These are phyloP conservation scores for Cryptococcus sp. DNA, from an alignment of 1,284 basidiomycete genomes.

Conservation along the genomic window DNA sequence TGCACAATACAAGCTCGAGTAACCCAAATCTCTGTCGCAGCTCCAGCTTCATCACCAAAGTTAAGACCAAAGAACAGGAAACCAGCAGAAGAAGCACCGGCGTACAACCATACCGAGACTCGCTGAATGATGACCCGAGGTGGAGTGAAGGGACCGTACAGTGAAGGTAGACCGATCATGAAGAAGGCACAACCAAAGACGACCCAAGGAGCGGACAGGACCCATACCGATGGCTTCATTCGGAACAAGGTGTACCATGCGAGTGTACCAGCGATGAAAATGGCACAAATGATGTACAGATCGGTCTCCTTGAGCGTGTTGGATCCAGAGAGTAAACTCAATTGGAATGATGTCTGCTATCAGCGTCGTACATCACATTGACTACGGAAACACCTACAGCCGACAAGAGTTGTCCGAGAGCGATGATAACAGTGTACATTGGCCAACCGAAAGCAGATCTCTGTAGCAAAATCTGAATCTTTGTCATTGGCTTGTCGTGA, in stretches of 20 bases:
- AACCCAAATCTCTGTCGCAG: conserved; percentile 87
- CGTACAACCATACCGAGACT: conserved; percentile 79
- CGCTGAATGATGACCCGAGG: conserved; percentile 66
- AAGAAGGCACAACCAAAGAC: conserved; percentile 86
- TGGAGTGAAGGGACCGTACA: conserved; percentile 59
- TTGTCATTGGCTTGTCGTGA: conserved; percentile 62
- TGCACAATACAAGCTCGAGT: conserved; percentile 84
- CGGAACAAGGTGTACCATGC: conserved; percentile 90
- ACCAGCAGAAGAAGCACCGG: conserved; percentile 78
- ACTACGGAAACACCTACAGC: conserved; percentile 55
- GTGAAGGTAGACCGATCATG: conserved; percentile 77
- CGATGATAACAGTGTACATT: conserved; percentile 81
- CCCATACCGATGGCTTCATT: conserved; percentile 78
- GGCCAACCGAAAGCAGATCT: conserved; percentile 78
- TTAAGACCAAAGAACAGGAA: conserved; percentile 92
- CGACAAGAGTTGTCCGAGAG: conserved; percentile 64
- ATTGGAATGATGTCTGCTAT: conserved; percentile 77
- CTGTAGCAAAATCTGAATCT: conserved; percentile 73
- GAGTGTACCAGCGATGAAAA: conserved; percentile 77
- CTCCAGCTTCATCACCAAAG: conserved; percentile 92
- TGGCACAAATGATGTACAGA: conserved; percentile 79
- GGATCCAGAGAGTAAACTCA: conserved; percentile 77
- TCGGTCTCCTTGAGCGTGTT: conserved; percentile 75
- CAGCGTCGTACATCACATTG: conserved; percentile 22
- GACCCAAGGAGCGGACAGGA: conserved; percentile 78